Evolutionary conservation across 148 eudicot genomes (phyloP), one percentile per base, ranked within the genome.

Genomic region (Amaranthus palmeri): DNA sequence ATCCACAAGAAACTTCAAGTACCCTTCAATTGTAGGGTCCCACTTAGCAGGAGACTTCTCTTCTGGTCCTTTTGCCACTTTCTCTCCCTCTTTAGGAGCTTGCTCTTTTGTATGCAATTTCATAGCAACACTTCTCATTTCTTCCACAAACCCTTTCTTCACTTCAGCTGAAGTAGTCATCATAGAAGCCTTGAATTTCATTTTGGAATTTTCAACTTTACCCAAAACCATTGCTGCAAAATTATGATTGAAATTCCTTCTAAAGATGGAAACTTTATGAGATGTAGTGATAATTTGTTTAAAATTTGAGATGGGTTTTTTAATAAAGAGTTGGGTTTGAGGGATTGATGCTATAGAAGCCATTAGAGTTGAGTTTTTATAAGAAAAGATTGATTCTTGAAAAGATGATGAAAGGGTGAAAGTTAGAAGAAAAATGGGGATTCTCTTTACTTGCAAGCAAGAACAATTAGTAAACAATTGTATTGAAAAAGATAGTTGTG

Each of bases 61-160:
- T 63, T 83, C 85, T 10, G 81, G 81, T 5, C 80, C 92, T 62
- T 84, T 77, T 4, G 88, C 79, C 65, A 83, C 92, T 76, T 85
- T 89, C 68, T 93, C 88, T 1, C 98, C 98, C 59, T 91, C 97
- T 70, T 59, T 88, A 6, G 69, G 69, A 49, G 97, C 84, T 55
- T 93, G 98, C 54, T 93, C 98, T 72, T 72, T 91, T 0, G 90
- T 87, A 68, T 93, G 98, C 81, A 93, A 69, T 54, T 82, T 91
- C 98, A 93, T 93, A 5, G 98, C 98, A 77, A 95, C 97, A 57
- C 80, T 80, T 68, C 99, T 95, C 99, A 95, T 91, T 69, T 95
- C 99, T 81, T 95, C 99, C 81, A 91, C 97, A 80, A 95, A 91
- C 68, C 92, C 96, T 73, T 86, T 87, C 40, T 79, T 82, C 84